A percentile compares a stretch with the other conserved stretches of the same genome.
Evolutionary conservation across 306 rosid genomes (phyloP).

Genomic region (Rosa persica): DNA sequence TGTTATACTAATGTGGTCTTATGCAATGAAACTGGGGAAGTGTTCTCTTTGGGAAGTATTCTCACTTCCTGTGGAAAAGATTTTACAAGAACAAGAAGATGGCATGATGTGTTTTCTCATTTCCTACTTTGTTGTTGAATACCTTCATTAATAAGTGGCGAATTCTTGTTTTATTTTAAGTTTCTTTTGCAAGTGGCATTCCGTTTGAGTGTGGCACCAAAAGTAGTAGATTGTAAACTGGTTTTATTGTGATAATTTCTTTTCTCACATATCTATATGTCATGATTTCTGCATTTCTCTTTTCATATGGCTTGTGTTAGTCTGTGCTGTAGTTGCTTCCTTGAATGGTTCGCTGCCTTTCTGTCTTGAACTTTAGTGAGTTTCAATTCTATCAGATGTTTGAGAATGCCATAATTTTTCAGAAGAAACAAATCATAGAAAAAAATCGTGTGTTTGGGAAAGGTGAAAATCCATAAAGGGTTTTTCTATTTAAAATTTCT

Average conservation of each 20-base stretch:
- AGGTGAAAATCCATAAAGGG: not conserved
- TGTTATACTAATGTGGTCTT: not conserved
- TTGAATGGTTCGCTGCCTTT: not conserved
- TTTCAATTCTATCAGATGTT: not conserved
- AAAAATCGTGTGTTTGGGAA: not conserved
- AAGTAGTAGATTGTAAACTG: not conserved
- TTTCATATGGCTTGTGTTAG: not conserved
- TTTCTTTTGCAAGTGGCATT: not conserved
- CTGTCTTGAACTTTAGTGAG: not conserved
- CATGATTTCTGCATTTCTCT: not conserved
- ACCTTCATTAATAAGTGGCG: not conserved
- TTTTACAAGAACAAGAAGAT: slow-evolving; percentile 9
- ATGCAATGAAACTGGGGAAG: not conserved
- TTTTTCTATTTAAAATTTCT: not conserved
- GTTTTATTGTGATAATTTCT: not conserved
- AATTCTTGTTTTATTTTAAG: not conserved
- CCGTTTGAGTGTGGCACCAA: not conserved
- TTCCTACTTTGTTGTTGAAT: slow-evolving; percentile 7
- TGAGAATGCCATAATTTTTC: not conserved
- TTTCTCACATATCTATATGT: not conserved
- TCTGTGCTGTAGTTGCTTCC: not conserved
- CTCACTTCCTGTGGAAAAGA: not conserved
- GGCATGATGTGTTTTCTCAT: not conserved
- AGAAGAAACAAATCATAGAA: not conserved
- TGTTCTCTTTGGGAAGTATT: not conserved